phyloP scores from a whole-genome alignment of 2,329 filamentous ascomycete species.

The Cercospora berteroae region DNA sequence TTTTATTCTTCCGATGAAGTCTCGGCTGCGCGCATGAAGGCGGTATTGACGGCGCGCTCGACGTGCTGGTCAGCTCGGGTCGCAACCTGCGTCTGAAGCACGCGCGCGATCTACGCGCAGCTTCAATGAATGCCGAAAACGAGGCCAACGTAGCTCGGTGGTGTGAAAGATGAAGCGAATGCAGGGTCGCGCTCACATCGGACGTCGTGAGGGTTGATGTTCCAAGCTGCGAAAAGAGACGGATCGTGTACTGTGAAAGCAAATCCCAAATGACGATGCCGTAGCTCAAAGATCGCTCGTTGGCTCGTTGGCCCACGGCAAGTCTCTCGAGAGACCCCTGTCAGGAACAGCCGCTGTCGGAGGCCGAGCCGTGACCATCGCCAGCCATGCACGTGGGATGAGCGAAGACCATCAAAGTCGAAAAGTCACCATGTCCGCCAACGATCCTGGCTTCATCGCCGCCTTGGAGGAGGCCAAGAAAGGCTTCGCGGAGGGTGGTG shows the following conservation, averaged over 20 bases:
- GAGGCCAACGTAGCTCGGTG: background rate
- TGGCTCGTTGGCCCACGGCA: background rate
- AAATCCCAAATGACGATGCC: constrained; percentile 8
- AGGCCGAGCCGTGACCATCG: background rate
- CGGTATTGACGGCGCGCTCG: background rate
- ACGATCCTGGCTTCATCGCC: constrained; percentile 55
- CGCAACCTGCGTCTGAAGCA: constrained; percentile 1
- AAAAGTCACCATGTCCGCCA: constrained; percentile 30
- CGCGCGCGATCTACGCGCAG: background rate
- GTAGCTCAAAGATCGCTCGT: constrained; percentile 2
- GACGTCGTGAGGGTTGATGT: background rate
- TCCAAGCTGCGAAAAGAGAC: background rate
- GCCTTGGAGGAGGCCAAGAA: constrained; percentile 58
- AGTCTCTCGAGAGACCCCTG: background rate
- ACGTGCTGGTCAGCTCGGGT: background rate
- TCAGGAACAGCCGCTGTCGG: constrained; percentile 6
- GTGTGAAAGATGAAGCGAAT: background rate
- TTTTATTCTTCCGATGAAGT: background rate
- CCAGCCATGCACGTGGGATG: background rate
- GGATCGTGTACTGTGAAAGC: background rate
- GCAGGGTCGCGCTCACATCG: background rate
- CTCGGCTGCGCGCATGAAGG: constrained; percentile 8
- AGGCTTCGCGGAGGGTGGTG: constrained; percentile 56
- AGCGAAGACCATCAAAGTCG: constrained; percentile 14
- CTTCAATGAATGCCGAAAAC: background rate